Evolutionary conservation across 805 yeast genomes (phyloP).

Genomic region (Huiozyma sinensis): DNA sequence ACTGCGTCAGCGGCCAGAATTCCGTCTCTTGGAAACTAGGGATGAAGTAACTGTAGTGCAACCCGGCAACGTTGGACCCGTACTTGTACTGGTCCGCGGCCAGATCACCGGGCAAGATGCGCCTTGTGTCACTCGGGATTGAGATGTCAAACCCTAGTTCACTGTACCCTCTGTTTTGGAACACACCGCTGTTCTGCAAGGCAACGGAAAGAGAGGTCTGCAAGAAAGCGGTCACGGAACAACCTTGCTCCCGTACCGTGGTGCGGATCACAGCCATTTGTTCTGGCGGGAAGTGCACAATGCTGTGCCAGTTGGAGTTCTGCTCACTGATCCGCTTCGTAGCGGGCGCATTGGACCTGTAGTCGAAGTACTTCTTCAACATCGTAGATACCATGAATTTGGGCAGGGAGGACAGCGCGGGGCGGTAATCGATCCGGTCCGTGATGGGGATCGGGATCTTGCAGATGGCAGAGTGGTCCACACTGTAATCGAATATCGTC

Average conservation of each 20-base stretch:
- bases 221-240: conserved; percentile 20
- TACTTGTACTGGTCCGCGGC: conserved; percentile 11
- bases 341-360: conserved; percentile 6
- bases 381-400: conserved; percentile 8
- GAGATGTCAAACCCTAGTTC: conserved; percentile 18
- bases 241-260: conserved; percentile 5
- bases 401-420: conserved; percentile 7
- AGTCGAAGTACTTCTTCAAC: conserved; percentile 8
- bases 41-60: conserved; percentile 16
- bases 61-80: conserved; percentile 22
- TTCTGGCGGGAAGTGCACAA: conserved; percentile 7
- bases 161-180: conserved; percentile 8
- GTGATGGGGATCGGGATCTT: conserved; percentile 17
- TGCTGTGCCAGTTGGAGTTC: conserved; percentile 7
- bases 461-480: conserved; percentile 6
- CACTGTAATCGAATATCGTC: conserved; percentile 9
- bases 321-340: conserved; percentile 4
- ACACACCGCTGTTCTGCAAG: conserved; percentile 11
- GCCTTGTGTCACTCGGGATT: conserved; percentile 14
- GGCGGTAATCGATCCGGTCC: conserved; percentile 13
- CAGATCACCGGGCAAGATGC: conserved; percentile 10
- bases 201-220: conserved; percentile 18
- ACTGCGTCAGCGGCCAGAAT: conserved; percentile 14
- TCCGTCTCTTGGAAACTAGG: conserved; percentile 10
- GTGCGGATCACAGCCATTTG: conserved; percentile 8